These are phyloP conservation scores for Zygoascus sp. DNA, from an alignment of 1,139 yeast species.

Conservation along the genomic window DNA sequence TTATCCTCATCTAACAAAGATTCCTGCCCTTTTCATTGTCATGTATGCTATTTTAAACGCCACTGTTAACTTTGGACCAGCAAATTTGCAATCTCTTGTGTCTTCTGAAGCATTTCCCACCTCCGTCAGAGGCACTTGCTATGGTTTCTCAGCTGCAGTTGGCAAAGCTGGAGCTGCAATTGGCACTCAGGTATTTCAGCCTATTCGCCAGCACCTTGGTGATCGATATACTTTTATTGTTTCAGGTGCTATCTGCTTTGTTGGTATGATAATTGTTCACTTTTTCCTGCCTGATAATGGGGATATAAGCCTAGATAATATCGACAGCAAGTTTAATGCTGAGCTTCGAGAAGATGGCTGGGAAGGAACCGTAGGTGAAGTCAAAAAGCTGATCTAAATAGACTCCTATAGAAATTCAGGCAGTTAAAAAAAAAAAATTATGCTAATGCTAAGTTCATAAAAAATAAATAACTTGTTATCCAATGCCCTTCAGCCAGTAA, in stretches of 20 bases:
- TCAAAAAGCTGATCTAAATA: neutral
- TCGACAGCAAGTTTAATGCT: conserved; percentile 7
- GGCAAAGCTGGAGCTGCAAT: conserved; percentile 91
- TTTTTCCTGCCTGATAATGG: conserved; percentile 11
- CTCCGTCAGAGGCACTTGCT: conserved; percentile 83
- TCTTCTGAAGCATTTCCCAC: conserved; percentile 84
- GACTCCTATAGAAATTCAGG: too few relatives aligned
- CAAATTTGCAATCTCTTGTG: conserved; percentile 79
- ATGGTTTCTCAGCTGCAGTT: conserved; percentile 82
- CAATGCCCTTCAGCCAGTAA: too few relatives aligned
- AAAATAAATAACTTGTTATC: neutral
- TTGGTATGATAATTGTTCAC: conserved; percentile 6
- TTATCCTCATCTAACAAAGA: conserved; percentile 49
- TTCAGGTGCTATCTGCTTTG: conserved; percentile 7
- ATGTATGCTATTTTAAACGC: conserved; percentile 80
- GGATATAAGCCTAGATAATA: neutral
- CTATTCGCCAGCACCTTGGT: conserved; percentile 20
- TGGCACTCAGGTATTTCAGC: conserved; percentile 70
- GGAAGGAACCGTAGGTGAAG: conserved; percentile 9
- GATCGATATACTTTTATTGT: conserved; percentile 10
- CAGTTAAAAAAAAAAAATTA: too few relatives aligned
- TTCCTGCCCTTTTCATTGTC: conserved; percentile 72
- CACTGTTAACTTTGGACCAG: conserved; percentile 89
- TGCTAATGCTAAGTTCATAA: neutral
- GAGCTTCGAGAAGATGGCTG: conserved; percentile 9